These are phyloP conservation scores for Saccharomyces hybrid DNA, from an alignment of 1,139 yeast species.

Conservation along the genomic window DNA sequence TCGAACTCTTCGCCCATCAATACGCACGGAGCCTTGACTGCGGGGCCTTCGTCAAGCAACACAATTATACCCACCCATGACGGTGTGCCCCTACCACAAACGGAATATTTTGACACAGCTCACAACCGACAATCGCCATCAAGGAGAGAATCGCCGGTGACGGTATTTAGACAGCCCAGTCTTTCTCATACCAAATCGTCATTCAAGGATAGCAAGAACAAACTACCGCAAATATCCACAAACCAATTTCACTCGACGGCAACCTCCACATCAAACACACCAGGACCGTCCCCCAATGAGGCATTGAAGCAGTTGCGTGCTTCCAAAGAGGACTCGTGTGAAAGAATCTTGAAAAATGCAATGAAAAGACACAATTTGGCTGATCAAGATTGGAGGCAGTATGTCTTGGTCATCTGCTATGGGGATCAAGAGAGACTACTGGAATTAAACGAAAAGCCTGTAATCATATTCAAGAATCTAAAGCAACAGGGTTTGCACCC, in stretches of 20 bases:
- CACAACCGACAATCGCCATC: conserved; percentile 1
- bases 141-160: conserved; percentile 1
- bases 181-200: not conserved
- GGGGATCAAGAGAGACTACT: conserved; percentile 85
- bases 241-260: conserved; percentile 6
- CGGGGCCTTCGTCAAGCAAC: conserved; percentile 2
- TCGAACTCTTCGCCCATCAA: not conserved
- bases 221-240: not conserved
- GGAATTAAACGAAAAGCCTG: conserved; percentile 82
- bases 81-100: not conserved
- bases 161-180: not conserved
- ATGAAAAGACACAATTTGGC: conserved; percentile 78
- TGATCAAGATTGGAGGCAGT: conserved; percentile 79
- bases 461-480: conserved; percentile 75
- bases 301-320: conserved; percentile 83
- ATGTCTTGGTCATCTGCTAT: conserved; percentile 85
- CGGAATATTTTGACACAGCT: conserved; percentile 2
- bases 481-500: conserved; percentile 87
- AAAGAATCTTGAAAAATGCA: conserved; percentile 81
- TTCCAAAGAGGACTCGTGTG: conserved; percentile 86
- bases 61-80: not conserved
- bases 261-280: not conserved
- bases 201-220: not conserved
- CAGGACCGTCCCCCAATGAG: conserved; percentile 37
- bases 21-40: conserved; percentile 1